Percentiles rank a stretch among this genome's conserved stretches.
Evolutionary conservation across 1,284 basidiomycete genomes (phyloP).

Genomic region (Naganishia liquefaciens): DNA sequence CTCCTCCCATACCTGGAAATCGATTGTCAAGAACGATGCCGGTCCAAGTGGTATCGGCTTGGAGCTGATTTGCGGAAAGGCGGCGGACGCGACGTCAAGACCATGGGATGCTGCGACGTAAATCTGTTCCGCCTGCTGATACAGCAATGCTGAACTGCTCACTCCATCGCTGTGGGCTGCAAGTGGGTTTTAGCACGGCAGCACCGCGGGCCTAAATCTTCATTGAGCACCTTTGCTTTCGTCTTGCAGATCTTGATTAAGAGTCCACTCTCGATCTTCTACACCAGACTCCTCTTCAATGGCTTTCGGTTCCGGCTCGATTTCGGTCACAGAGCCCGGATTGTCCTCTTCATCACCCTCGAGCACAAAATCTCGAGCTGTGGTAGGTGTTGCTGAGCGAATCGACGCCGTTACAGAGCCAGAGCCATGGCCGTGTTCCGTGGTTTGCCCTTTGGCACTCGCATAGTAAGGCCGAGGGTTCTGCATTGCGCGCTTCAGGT

Average conservation of each 20-base stretch:
- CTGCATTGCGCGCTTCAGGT: slow-evolving; percentile 17
- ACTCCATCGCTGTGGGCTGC: background rate
- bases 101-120: slow-evolving; percentile 42
- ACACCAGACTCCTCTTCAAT: background rate
- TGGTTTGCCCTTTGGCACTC: background rate
- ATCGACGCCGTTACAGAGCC: background rate
- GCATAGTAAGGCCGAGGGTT: slow-evolving; percentile 5
- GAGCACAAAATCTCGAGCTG: too few species aligned
- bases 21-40: slow-evolving; percentile 45
- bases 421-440: background rate
- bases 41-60: slow-evolving; percentile 35
- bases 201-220: background rate
- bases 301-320: background rate
- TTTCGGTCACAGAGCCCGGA: background rate
- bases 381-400: background rate
- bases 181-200: background rate
- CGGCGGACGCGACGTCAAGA: slow-evolving; percentile 32
- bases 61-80: slow-evolving; percentile 1
- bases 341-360: background rate
- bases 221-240: background rate
- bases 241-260: too few species aligned
- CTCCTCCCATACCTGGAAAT: slow-evolving; percentile 44
- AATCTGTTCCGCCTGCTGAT: slow-evolving; percentile 44
- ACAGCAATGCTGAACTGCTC: slow-evolving; percentile 20
- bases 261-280: background rate